A percentile compares a stretch with the other conserved stretches of the same genome.
These are phyloP conservation scores for Pyrenophora teres DNA, from an alignment of 2,329 filamentous ascomycete species.

Conservation along the genomic window DNA sequence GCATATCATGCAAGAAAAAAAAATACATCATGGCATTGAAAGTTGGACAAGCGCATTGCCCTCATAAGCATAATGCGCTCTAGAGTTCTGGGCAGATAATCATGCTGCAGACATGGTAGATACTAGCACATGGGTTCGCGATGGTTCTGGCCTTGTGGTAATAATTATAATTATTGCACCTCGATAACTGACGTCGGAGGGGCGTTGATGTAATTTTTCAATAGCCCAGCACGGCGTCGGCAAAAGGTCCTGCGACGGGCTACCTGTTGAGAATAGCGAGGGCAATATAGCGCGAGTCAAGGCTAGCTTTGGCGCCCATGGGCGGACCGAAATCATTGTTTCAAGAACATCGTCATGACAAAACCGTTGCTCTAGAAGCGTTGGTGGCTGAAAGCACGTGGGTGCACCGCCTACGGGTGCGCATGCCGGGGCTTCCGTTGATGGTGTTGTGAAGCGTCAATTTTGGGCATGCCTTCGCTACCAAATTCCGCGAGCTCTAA, in stretches of 20 bases:
- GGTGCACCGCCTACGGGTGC: neutral
- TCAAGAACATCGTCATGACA: constrained; percentile 16
- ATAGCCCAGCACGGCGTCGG: constrained; percentile 3
- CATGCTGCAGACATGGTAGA: too few relatives aligned
- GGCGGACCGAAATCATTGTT: constrained; percentile 11
- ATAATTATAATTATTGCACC: neutral
- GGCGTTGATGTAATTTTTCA: neutral
- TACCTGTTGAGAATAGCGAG: constrained; percentile 6
- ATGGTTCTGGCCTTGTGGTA: neutral
- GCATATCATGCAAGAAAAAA: too few relatives aligned
- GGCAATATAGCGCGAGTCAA: constrained; percentile 16
- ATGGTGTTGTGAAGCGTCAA: neutral
- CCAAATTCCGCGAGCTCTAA: too few relatives aligned
- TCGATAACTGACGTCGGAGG: neutral
- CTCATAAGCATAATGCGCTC: too few relatives aligned
- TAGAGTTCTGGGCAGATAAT: too few relatives aligned
- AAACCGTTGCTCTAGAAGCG: constrained; percentile 12
- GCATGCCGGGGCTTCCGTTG: neutral
- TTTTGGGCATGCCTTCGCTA: too few relatives aligned
- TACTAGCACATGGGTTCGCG: too few relatives aligned
- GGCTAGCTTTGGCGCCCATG: constrained; percentile 12
- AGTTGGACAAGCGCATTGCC: too few relatives aligned
- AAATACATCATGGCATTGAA: too few relatives aligned
- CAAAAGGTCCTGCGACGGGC: neutral
- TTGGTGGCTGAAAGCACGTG: constrained; percentile 7